Conservation (phyloP, 2,329 filamentous ascomycete species). For the Macrophomina tecta region DNA sequence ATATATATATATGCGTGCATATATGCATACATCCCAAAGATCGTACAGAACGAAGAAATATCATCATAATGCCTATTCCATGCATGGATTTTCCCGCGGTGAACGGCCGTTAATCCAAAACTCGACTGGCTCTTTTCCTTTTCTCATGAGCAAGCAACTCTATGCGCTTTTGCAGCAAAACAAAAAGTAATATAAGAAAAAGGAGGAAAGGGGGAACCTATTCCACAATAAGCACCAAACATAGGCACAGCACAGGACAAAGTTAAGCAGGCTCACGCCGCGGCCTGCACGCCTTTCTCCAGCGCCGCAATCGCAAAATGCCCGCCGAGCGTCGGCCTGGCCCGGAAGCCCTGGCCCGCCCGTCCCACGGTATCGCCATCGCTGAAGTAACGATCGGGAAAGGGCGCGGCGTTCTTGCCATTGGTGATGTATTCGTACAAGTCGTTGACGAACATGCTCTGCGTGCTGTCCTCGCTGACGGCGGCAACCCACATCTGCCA, state of each 20-base stretch:
- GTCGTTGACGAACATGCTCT: slow-evolving; percentile 45
- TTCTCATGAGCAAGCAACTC: background rate
- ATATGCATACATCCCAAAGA: background rate
- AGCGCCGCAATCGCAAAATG: slow-evolving; percentile 52
- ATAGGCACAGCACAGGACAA: background rate
- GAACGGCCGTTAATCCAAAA: background rate
- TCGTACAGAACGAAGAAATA: slow-evolving; percentile 12
- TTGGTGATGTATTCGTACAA: slow-evolving; percentile 52
- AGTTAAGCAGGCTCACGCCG: background rate
- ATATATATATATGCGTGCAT: no score
- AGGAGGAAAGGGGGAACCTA: background rate
- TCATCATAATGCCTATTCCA: background rate
- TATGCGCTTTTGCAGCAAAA: background rate
- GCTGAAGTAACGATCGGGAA: slow-evolving; percentile 51
- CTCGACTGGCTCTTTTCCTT: background rate
- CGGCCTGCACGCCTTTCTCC: slow-evolving; percentile 29
- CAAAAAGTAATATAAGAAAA: no score
- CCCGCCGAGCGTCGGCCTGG: slow-evolving; percentile 51
- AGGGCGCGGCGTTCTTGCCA: slow-evolving; percentile 51
- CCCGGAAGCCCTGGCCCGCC: slow-evolving; percentile 40
- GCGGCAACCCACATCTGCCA: slow-evolving; percentile 54
- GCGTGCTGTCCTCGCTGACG: slow-evolving; percentile 26
- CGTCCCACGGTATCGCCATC: slow-evolving; percentile 34
- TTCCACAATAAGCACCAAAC: background rate
- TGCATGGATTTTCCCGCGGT: background rate